These are phyloP conservation scores for Ogataea nakhonphanomensis DNA, from an alignment of 805 yeast genomes.

Conservation along the genomic window DNA sequence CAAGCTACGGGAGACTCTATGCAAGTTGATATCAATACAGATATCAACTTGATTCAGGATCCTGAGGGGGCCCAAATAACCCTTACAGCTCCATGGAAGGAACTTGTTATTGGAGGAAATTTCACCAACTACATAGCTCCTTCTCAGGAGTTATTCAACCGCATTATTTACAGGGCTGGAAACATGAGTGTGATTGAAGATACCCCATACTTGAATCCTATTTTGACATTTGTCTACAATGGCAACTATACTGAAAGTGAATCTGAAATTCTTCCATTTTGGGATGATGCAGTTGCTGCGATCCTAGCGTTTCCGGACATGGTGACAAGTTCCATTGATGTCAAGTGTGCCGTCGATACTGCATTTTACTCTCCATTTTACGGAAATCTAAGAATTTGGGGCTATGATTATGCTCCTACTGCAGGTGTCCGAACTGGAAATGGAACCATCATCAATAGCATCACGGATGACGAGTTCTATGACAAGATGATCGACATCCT, in stretches of 20 bases:
- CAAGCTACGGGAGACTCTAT: constrained; percentile 32
- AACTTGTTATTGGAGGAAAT: constrained; percentile 39
- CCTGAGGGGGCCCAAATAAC: constrained; percentile 45
- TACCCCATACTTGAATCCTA: constrained; percentile 30
- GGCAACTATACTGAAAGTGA: constrained; percentile 35
- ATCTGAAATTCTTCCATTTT: constrained; percentile 38
- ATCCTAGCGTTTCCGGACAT: constrained; percentile 38
- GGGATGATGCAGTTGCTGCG: constrained; percentile 42
- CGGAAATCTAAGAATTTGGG: constrained; percentile 39
- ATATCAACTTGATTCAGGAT: constrained; percentile 42
- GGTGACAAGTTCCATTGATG: constrained; percentile 30
- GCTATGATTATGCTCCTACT: constrained; percentile 36
- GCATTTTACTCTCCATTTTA: constrained; percentile 41
- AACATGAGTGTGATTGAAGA: constrained; percentile 27
- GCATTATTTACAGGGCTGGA: constrained; percentile 36
- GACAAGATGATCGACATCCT: constrained; percentile 32
- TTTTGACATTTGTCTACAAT: constrained; percentile 31
- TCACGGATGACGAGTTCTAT: constrained; percentile 33
- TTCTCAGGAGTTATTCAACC: constrained; percentile 36
- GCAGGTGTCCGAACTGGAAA: constrained; percentile 33
- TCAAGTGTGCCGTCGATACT: constrained; percentile 37
- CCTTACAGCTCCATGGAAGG: constrained; percentile 40
- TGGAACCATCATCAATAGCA: constrained; percentile 34
- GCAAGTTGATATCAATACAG: constrained; percentile 39
- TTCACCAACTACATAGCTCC: constrained; percentile 40